Evolutionary conservation across 768 basidiomycete genomes (phyloP).

Genomic region (Suillus fuscotomentosus): DNA sequence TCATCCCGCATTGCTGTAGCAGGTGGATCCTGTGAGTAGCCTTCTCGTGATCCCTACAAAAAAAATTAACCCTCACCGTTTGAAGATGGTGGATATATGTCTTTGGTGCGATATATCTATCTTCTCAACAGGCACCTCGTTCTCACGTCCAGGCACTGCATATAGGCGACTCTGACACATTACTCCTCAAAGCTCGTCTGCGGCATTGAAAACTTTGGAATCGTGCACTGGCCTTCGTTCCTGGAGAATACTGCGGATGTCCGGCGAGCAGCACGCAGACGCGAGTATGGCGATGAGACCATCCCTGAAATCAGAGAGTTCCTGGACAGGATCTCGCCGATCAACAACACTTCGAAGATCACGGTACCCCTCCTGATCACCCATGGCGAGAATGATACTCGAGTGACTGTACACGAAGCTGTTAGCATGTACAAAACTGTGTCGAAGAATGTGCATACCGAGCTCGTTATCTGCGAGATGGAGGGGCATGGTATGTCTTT

Average conservation of each 20-base stretch:
- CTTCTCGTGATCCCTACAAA: background rate
- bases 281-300: conserved; percentile 42
- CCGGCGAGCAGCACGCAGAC: conserved; percentile 34
- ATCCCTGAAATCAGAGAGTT: conserved; percentile 36
- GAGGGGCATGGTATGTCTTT: conserved; percentile 40
- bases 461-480: conserved; percentile 39
- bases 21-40: conserved; percentile 38
- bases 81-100: conserved; percentile 41
- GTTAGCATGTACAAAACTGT: conserved; percentile 37
- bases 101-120: conserved; percentile 28
- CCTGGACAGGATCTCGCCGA: conserved; percentile 37
- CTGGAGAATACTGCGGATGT: conserved; percentile 40
- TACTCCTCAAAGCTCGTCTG: conserved; percentile 41
- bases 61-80: background rate
- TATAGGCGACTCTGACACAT: conserved; percentile 39
- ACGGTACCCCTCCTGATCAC: conserved; percentile 37
- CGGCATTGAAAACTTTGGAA: conserved; percentile 40
- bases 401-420: conserved; percentile 40
- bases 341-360: conserved; percentile 38
- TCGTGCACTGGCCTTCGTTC: conserved; percentile 39
- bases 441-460: conserved; percentile 26
- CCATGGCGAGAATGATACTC: conserved; percentile 40
- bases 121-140: background rate
- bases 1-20: conserved; percentile 39
- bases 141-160: background rate